phyloP scores from a whole-genome alignment of 306 rosid genomes.

The Vigna radiata region DNA sequence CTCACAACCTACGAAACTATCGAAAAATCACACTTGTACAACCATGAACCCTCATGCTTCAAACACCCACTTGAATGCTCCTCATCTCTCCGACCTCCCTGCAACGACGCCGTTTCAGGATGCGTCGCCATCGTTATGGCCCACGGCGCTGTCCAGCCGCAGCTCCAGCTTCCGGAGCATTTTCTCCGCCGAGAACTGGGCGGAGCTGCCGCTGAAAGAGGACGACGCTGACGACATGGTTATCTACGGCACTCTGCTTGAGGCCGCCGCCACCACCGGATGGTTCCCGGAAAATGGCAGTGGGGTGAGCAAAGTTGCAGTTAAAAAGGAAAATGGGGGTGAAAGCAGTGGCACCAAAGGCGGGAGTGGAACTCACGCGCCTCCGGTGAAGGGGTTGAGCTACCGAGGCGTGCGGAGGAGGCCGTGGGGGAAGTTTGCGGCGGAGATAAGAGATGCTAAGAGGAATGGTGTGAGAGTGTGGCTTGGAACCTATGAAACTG shows the following conservation, averaged over 20 bases:
- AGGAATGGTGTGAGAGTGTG: constrained; percentile 58
- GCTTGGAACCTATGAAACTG: constrained; percentile 67
- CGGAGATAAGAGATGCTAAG: constrained; percentile 63
- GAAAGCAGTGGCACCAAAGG: neutral
- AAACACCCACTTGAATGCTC: neutral
- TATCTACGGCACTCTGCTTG: constrained; percentile 33
- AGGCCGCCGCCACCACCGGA: constrained; percentile 43
- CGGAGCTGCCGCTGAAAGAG: constrained; percentile 49
- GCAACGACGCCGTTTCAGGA: neutral
- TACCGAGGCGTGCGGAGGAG: constrained; percentile 64
- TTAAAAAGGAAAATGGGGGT: constrained; percentile 4
- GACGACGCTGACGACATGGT: constrained; percentile 52
- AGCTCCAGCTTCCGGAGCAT: constrained; percentile 33
- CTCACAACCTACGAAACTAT: neutral
- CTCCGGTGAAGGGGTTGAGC: neutral
- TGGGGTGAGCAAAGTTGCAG: neutral
- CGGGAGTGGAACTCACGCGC: constrained; percentile 10
- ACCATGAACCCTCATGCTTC: constrained; percentile 24
- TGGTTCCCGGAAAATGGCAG: constrained; percentile 30
- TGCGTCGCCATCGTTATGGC: neutral
- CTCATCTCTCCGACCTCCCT: neutral
- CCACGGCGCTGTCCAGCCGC: neutral
- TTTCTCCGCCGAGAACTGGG: constrained; percentile 46
- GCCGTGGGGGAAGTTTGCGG: constrained; percentile 67
- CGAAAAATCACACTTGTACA: neutral